Evolutionary conservation across 805 yeast species (phyloP).

Genomic region (Pichia phayaonensis): DNA sequence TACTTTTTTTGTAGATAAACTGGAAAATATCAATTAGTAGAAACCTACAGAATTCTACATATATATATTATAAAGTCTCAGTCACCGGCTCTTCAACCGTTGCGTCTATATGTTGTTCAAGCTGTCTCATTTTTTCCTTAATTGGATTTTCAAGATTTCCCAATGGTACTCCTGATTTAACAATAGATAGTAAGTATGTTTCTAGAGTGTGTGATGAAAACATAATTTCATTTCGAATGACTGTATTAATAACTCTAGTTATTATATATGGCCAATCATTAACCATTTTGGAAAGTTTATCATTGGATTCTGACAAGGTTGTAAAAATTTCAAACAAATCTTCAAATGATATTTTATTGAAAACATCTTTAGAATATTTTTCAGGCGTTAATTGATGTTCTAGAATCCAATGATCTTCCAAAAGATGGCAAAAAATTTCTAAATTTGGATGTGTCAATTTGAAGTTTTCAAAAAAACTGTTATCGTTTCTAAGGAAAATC

Average conservation of each 20-base stretch:
- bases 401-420: not conserved
- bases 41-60: not conserved
- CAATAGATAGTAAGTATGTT: not conserved
- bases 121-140: not conserved
- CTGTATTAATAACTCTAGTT: not conserved
- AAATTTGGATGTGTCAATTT: constrained; percentile 9
- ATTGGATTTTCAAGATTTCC: not conserved
- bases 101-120: not conserved
- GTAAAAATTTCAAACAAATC: constrained; percentile 9
- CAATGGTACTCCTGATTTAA: not conserved
- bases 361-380: not conserved
- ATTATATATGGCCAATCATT: constrained; percentile 16
- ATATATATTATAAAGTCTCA: not conserved
- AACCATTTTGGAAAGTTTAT: constrained; percentile 21
- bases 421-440: constrained; percentile 2
- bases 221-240: not conserved
- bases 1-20: too few relatives aligned
- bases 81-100: constrained; percentile 6
- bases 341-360: constrained; percentile 13
- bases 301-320: constrained; percentile 15
- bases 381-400: not conserved
- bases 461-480: constrained; percentile 14
- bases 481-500: constrained; percentile 13
- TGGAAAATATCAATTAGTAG: too few relatives aligned
- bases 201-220: not conserved